Conservation (phyloP, 2,329 filamentous ascomycete genomes). For the Colletotrichum spinosum region DNA sequence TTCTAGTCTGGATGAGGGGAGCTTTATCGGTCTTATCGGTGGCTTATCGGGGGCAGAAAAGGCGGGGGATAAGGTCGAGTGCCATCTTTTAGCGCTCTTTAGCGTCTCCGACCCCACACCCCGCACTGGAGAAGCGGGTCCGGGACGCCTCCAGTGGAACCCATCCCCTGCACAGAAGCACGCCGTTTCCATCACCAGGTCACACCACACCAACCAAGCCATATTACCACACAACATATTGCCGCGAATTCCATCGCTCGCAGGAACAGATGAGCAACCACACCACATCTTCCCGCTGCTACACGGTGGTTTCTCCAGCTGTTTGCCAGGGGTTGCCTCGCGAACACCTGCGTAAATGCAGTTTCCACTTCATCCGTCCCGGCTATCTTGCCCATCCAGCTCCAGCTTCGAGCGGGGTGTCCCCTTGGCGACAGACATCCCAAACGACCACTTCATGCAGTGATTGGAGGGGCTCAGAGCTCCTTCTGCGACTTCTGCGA, state of each 20-base stretch:
- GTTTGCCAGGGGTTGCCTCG: slow-evolving; percentile 9
- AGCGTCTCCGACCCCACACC: slow-evolving; percentile 28
- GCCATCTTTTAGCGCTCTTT: slow-evolving; percentile 13
- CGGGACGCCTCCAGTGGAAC: slow-evolving; percentile 10
- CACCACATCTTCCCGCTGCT: slow-evolving; percentile 1
- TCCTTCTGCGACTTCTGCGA: slow-evolving; percentile 25
- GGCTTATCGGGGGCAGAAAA: slow-evolving; percentile 9
- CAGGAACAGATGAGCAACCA: slow-evolving; percentile 15
- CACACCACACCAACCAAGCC: slow-evolving; percentile 14
- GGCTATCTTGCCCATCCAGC: slow-evolving; percentile 22
- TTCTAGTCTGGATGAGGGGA: neutral
- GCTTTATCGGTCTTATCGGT: slow-evolving; percentile 30
- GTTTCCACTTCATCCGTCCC: slow-evolving; percentile 11
- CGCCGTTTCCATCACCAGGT: slow-evolving; percentile 31
- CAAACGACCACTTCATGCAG: neutral
- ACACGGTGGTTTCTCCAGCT: slow-evolving; percentile 7
- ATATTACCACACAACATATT: neutral
- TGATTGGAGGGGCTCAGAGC: slow-evolving; percentile 37
- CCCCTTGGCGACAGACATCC: slow-evolving; percentile 21
- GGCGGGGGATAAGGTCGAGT: slow-evolving; percentile 19
- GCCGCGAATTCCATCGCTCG: neutral
- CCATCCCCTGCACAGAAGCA: slow-evolving; percentile 33
- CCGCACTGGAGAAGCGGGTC: slow-evolving; percentile 32
- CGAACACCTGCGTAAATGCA: slow-evolving; percentile 8
- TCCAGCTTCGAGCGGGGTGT: slow-evolving; percentile 23